A percentile compares a stretch with the other conserved stretches of the same genome.
Conservation (phyloP, 2,329 filamentous ascomycete species). For the Ramularia collo-cygni region DNA sequence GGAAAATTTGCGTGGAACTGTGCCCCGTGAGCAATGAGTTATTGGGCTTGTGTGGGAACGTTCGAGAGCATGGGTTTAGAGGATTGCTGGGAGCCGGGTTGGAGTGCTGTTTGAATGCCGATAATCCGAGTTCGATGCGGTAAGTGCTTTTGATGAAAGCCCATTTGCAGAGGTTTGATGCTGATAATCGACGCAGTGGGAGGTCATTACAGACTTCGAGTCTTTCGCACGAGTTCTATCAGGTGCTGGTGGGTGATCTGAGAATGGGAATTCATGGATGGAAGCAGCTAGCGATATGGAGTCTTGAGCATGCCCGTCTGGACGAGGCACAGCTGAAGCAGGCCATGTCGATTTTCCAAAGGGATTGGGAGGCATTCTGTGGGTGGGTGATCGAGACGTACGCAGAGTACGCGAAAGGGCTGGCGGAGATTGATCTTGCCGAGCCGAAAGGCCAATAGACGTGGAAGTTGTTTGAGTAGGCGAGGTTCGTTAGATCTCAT, state of each 20-base stretch:
- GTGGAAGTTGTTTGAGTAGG: too few species aligned
- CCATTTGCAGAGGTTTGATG: neutral
- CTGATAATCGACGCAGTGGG: slow-evolving; percentile 8
- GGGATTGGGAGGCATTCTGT: slow-evolving; percentile 55
- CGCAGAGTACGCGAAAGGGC: slow-evolving; percentile 11
- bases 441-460: neutral
- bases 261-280: slow-evolving; percentile 63
- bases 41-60: slow-evolving; percentile 59
- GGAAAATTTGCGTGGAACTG: slow-evolving; percentile 64
- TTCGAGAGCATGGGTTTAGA: slow-evolving; percentile 61
- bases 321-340: slow-evolving; percentile 32
- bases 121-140: slow-evolving; percentile 68
- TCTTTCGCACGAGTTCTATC: slow-evolving; percentile 70
- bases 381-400: slow-evolving; percentile 42
- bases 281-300: slow-evolving; percentile 53
- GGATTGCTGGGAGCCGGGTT: slow-evolving; percentile 63
- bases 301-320: slow-evolving; percentile 40
- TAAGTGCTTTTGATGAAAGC: slow-evolving; percentile 32
- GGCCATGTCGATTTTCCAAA: slow-evolving; percentile 43
- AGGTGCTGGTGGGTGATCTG: slow-evolving; percentile 61
- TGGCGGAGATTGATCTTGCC: slow-evolving; percentile 4
- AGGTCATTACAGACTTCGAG: slow-evolving; percentile 48
- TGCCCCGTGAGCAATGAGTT: slow-evolving; percentile 75
- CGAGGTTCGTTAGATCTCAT: too few species aligned
- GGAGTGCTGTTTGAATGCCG: slow-evolving; percentile 66